phyloP scores from a whole-genome alignment of 768 basidiomycete genomes.

The Mycena amicta region DNA sequence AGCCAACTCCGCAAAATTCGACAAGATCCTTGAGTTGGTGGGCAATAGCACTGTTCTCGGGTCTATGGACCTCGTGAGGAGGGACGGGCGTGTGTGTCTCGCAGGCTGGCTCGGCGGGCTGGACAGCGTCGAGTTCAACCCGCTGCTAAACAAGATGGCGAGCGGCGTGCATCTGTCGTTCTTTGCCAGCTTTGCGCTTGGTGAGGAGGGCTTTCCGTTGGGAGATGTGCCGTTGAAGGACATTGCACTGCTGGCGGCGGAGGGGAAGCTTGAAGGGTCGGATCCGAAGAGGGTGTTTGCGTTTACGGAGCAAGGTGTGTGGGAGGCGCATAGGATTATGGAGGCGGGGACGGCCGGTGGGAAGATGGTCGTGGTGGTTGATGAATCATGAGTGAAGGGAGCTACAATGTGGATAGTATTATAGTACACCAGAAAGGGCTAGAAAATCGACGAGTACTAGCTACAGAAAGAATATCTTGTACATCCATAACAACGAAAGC shows the following conservation, averaged over 20 bases:
- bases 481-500: no score
- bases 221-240: slow-evolving; percentile 23
- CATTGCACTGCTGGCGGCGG: slow-evolving; percentile 12
- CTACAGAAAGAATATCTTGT: no score
- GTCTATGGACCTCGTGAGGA: slow-evolving; percentile 18
- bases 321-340: slow-evolving; percentile 22
- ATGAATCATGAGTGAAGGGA: neutral
- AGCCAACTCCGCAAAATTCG: slow-evolving; percentile 12
- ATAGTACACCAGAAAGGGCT: no score
- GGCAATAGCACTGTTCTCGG: slow-evolving; percentile 24
- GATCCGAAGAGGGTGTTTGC: slow-evolving; percentile 21
- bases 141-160: slow-evolving; percentile 22
- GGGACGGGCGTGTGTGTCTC: slow-evolving; percentile 20
- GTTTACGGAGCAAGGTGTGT: slow-evolving; percentile 16
- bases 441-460: no score
- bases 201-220: slow-evolving; percentile 21
- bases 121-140: slow-evolving; percentile 23
- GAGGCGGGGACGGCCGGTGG: slow-evolving; percentile 22
- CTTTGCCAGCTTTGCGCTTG: slow-evolving; percentile 27
- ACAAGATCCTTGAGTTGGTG: slow-evolving; percentile 25
- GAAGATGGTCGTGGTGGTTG: slow-evolving; percentile 25
- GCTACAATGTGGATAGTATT: no score
- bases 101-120: slow-evolving; percentile 26
- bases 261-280: slow-evolving; percentile 15
- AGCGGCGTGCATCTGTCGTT: slow-evolving; percentile 26